Conservation (phyloP, 2,329 filamentous ascomycete species). For the Aspergillus persii region DNA sequence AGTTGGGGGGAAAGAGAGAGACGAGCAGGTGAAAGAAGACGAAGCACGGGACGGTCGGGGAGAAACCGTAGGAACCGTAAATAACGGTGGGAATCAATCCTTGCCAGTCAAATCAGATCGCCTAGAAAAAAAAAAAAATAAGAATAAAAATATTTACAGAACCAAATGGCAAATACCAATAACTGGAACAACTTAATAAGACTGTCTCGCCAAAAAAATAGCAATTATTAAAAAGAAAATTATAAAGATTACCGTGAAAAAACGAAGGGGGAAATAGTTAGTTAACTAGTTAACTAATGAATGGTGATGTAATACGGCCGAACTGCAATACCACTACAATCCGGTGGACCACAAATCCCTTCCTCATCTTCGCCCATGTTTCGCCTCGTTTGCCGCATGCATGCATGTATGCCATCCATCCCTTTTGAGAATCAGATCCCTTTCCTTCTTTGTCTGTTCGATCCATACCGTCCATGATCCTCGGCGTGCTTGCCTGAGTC, state of each 20-base stretch:
- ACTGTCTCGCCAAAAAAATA: background rate
- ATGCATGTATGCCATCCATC: background rate
- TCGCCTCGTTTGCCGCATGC: background rate
- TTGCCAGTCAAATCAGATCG: no score
- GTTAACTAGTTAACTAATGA: background rate
- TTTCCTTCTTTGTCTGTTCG: background rate
- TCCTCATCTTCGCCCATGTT: background rate
- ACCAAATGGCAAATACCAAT: background rate
- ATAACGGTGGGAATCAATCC: background rate
- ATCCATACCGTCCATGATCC: background rate
- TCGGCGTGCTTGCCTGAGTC: background rate
- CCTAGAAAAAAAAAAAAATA: no score
- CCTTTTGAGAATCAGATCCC: background rate
- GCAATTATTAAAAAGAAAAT: no score
- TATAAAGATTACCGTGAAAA: no score
- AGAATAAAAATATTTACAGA: no score
- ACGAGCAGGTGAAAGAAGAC: constrained; percentile 2
- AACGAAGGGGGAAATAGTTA: no score
- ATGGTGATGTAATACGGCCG: background rate
- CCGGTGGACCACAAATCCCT: background rate
- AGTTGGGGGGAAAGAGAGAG: constrained; percentile 8
- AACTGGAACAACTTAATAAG: background rate
- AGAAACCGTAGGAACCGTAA: background rate
- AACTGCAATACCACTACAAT: background rate
- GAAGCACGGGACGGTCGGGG: constrained; percentile 5